Base-by-base conservation (phyloP, 2,329 filamentous ascomycete genomes). In the Aspergillus pseudoterreus region DNA sequence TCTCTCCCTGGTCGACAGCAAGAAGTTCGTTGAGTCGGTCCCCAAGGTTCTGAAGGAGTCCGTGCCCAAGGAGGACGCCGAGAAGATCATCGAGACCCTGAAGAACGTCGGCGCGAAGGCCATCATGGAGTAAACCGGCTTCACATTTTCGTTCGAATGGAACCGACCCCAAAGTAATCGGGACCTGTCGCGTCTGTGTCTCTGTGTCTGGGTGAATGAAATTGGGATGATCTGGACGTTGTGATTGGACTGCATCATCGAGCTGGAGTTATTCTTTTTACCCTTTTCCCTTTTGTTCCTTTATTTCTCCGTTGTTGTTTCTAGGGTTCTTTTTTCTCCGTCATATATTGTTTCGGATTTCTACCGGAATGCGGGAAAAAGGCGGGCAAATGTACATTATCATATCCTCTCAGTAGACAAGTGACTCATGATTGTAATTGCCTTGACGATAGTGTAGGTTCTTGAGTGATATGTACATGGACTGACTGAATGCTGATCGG, bases 21-120 rank as follows among this genome's bases (percentile, higher is more conserved):
- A 99, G 87, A 99, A 99, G 81, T 99, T 99, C 68, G 94, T 99
- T 61, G 94, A 99, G 82, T 90, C 89, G 70, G 92, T 89, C 63
- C 94, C 94, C 59, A 99, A 99, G 87, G 79, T 90, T 74, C 89
- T 99, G 90, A 97, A 97, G 86, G 94, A 99, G 78, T 92, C 88
- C 47, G 91, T 99, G 62, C 88, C 92, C 58, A 99, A 99, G 84
- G 94, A 99, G 69, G 95, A 99, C 74, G 91, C 90, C 6, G 92
- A 97, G 82, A 99, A 99, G 86, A 96, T 99, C 68, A 84, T 99
- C 53, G 89, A 90, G 74, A 85, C 89, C 39, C 82, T 99, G 80
- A 97, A 97, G 84, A 92, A 83, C 61, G 78, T 99, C 56, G 94
- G 94, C 60, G 94, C 87, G 58, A 90, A 88, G 59, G 92, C 90